Evolutionary conservation across 2,329 filamentous ascomycete species (phyloP), one percentile per base, ranked within the genome.

Genomic region (Aureobasidium musti): DNA sequence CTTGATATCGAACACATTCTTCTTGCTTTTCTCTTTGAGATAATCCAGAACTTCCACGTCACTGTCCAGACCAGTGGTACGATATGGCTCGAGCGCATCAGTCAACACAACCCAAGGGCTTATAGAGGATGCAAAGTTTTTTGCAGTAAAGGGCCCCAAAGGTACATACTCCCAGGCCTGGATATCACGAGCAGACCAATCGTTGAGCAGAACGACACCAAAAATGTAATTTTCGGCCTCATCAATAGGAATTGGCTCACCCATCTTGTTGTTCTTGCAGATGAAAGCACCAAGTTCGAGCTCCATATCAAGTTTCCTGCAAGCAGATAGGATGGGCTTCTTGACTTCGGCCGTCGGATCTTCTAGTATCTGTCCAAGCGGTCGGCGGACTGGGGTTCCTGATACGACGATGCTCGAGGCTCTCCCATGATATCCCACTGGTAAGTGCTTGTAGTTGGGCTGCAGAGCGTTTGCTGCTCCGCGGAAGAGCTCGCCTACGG

Each of bases 91-190:
- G 37, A 95, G 79, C 0, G 91, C 91, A 74, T 93, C 90, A 37
- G 87, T 83, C 14, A 91, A 80, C 4, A 95, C 89, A 1, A 95
- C 86, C 91, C 91, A 95, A 0, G 90, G 85, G 68, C 87, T 90
- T 71, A 95, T 89, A 0, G 85, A 90, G 0, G 90, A 91, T 3
- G 84, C 89, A 73, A 95, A 94, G 76, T 93, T 94, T 83, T 96
- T 95, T 28, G 87, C 83, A 69, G 91, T 92, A 79, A 95, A 94
- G 0, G 91, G 91, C 0, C 91, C 91, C 8, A 94, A 79, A 0
- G 91, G 91, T 10, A 93, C 84, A 71, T 93, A 93, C 77, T 96
- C 91, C 90, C 90, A 95, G 0, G 85, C 84, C 75, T 96, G 91
- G 59, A 95, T 88, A 72, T 95, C 91, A 69, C 91, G 82, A 5